A percentile compares a stretch with the other conserved stretches of the same genome.
phyloP scores from a whole-genome alignment of 1,139 yeast species.

The Arxiozyma heterogenica region DNA sequence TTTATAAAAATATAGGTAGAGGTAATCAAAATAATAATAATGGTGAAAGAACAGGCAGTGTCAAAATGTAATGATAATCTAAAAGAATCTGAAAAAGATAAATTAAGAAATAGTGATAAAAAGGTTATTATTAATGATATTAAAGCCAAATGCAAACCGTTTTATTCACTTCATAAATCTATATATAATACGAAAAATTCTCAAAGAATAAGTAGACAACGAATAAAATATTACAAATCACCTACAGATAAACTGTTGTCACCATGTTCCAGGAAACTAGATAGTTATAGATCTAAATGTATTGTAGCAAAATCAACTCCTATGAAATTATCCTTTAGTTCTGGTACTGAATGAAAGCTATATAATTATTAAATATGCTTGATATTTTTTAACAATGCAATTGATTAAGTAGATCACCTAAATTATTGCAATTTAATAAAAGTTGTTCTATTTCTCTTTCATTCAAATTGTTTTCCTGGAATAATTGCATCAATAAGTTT shows the following conservation, averaged over 20 bases:
- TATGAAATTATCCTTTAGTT: constrained; percentile 22
- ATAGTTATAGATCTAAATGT: constrained; percentile 36
- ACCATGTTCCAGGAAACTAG: constrained; percentile 49
- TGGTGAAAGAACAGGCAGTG: neutral
- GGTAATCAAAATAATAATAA: too few species aligned
- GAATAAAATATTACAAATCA: constrained; percentile 37
- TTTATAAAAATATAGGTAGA: too few species aligned
- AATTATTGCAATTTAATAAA: constrained; percentile 5
- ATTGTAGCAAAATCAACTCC: constrained; percentile 25
- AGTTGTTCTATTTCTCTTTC: constrained; percentile 10
- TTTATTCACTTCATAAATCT: neutral
- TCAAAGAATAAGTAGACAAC: neutral
- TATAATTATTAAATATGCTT: neutral
- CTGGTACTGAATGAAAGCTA: neutral
- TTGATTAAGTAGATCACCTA: constrained; percentile 9
- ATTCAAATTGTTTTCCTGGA: constrained; percentile 4
- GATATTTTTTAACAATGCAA: neutral
- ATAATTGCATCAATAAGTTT: constrained; percentile 6
- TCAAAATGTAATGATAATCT: neutral
- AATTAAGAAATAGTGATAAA: neutral
- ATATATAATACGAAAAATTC: neutral
- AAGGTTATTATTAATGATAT: neutral
- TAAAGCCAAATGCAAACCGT: neutral
- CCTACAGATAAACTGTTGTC: constrained; percentile 42
- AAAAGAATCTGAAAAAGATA: neutral